These are phyloP conservation scores for Croton laevigatus DNA, from an alignment of 441 rosid genomes.

Conservation along the genomic window DNA sequence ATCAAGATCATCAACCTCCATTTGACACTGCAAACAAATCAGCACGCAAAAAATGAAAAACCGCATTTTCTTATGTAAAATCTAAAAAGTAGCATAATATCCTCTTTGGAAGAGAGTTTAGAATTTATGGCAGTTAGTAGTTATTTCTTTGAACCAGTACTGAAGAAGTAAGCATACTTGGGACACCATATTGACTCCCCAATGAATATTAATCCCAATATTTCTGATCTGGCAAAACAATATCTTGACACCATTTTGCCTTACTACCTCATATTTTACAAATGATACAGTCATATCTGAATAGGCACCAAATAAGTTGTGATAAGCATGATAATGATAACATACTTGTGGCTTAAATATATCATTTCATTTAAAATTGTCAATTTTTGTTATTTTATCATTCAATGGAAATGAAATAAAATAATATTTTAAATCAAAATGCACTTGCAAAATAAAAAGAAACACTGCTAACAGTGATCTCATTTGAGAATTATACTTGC, in stretches of 20 bases:
- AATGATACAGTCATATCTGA: neutral
- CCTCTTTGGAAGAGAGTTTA: neutral
- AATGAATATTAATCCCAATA: neutral
- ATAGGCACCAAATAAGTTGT: neutral
- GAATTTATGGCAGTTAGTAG: neutral
- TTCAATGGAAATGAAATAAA: neutral
- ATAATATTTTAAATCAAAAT: neutral
- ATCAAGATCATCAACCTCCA: slow-evolving; percentile 53
- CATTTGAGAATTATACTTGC: neutral
- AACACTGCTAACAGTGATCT: neutral
- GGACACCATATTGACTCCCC: neutral
- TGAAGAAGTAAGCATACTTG: neutral
- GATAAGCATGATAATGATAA: neutral
- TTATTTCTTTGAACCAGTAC: neutral
- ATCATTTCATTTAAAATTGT: neutral
- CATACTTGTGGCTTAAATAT: slow-evolving; percentile 1
- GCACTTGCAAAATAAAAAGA: neutral
- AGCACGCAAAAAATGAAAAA: slow-evolving; percentile 15
- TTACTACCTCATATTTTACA: neutral
- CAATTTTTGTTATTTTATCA: neutral
- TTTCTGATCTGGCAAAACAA: neutral
- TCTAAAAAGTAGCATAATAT: neutral
- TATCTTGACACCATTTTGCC: neutral
- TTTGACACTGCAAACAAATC: slow-evolving; percentile 38
- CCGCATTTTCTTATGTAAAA: neutral